phyloP scores from a whole-genome alignment of 805 yeast genomes.

The Priceomyces medius region DNA sequence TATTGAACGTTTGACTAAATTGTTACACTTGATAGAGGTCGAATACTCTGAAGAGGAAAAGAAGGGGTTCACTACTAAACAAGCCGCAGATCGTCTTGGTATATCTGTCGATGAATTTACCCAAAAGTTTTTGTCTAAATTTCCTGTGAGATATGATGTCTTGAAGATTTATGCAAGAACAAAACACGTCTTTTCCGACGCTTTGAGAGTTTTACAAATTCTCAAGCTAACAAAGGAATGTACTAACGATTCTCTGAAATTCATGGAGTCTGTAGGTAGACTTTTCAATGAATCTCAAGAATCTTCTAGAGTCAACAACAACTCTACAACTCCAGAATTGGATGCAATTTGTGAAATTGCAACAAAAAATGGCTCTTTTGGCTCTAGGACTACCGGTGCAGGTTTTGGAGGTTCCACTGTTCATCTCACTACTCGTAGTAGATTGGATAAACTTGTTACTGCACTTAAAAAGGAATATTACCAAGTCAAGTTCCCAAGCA shows the following conservation, averaged over 20 bases:
- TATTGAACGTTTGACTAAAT: constrained; percentile 33
- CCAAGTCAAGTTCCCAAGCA: constrained; percentile 45
- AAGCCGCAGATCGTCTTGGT: constrained; percentile 46
- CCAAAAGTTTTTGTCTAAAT: constrained; percentile 44
- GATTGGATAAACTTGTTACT: constrained; percentile 31
- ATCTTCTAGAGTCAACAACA: constrained; percentile 47
- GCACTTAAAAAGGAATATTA: constrained; percentile 56
- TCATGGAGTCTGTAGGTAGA: constrained; percentile 47
- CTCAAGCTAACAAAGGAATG: constrained; percentile 36
- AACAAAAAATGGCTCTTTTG: constrained; percentile 53
- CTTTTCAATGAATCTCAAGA: constrained; percentile 61
- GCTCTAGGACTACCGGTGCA: constrained; percentile 76
- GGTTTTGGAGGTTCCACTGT: constrained; percentile 78
- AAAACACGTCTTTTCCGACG: constrained; percentile 61
- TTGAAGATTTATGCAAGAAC: constrained; percentile 58
- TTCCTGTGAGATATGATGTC: constrained; percentile 57
- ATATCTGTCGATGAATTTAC: constrained; percentile 42
- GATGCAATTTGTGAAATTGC: constrained; percentile 57
- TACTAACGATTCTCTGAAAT: constrained; percentile 26
- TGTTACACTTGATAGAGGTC: constrained; percentile 45
- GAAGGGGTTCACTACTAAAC: constrained; percentile 51
- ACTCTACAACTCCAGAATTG: constrained; percentile 57
- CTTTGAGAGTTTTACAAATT: constrained; percentile 56
- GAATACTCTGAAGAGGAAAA: constrained; percentile 32
- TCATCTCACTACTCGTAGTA: constrained; percentile 53